Conservation (phyloP, 768 basidiomycete species). For the Hericium alpestre region DNA sequence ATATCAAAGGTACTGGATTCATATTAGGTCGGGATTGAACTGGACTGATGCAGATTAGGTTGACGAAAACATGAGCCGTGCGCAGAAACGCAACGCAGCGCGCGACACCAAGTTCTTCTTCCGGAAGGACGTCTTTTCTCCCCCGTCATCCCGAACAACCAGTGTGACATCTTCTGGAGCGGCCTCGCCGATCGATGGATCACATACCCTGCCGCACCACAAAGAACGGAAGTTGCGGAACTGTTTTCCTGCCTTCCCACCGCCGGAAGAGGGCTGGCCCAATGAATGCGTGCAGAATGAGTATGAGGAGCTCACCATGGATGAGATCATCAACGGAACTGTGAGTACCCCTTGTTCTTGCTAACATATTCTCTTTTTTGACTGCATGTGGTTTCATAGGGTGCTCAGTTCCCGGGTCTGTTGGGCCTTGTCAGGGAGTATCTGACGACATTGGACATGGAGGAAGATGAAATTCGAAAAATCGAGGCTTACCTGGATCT, state of each 20-base stretch:
- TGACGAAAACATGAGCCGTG: constrained; percentile 90
- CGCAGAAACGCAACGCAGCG: constrained; percentile 76
- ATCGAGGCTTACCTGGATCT: constrained; percentile 75
- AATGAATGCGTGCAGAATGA: constrained; percentile 58
- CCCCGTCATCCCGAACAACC: constrained; percentile 16
- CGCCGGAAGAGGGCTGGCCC: constrained; percentile 33
- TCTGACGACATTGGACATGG: constrained; percentile 75
- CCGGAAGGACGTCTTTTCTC: constrained; percentile 73
- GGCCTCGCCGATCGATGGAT: constrained; percentile 25
- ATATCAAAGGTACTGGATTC: constrained; percentile 70
- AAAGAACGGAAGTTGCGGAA: constrained; percentile 64
- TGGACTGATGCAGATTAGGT: constrained; percentile 44
- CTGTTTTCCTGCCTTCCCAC: constrained; percentile 57
- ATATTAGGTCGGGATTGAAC: background rate
- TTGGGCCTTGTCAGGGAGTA: constrained; percentile 76
- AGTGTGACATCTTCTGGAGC: constrained; percentile 25
- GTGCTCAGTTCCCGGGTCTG: constrained; percentile 63
- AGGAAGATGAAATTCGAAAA: constrained; percentile 42
- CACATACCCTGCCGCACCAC: constrained; percentile 14
- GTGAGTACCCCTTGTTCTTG: constrained; percentile 24
- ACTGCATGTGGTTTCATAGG: constrained; percentile 25
- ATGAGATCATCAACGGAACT: constrained; percentile 94
- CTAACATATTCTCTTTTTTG: background rate
- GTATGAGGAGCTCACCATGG: constrained; percentile 84
- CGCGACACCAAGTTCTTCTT: constrained; percentile 76